Conservation (phyloP, 306 rosid species). For the Prunus padus region DNA sequence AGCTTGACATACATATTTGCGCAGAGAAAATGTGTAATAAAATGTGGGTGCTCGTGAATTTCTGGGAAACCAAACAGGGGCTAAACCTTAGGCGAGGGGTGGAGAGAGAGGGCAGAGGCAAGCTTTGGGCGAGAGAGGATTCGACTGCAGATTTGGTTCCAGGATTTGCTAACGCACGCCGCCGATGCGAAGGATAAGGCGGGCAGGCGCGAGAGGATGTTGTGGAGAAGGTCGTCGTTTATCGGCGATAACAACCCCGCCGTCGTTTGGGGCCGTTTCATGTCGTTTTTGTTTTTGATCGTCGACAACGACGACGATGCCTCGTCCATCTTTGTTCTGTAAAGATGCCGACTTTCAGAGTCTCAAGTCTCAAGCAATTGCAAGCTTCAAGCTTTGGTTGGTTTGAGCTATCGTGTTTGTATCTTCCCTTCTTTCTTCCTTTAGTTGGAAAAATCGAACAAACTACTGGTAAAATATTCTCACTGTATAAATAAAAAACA, state of each 20-base stretch:
- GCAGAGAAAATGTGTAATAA: background rate
- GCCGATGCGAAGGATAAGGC: conserved; percentile 65
- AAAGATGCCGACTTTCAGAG: conserved; percentile 7
- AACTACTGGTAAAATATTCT: background rate
- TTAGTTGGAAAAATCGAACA: background rate
- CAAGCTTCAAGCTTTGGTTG: background rate
- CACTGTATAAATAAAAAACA: too few species aligned
- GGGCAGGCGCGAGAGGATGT: conserved; percentile 44
- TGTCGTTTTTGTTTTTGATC: background rate
- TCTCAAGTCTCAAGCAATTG: background rate
- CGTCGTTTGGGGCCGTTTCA: conserved; percentile 4
- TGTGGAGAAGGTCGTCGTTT: conserved; percentile 35
- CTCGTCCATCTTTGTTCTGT: conserved; percentile 3
- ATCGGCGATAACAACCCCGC: conserved; percentile 1
- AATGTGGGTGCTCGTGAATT: background rate
- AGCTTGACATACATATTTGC: background rate
- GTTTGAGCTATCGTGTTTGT: background rate
- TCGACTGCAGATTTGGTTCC: conserved; percentile 51
- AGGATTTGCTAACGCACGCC: conserved; percentile 57
- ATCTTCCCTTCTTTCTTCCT: background rate
- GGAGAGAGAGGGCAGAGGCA: conserved; percentile 67
- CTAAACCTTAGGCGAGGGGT: conserved; percentile 31
- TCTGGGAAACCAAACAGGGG: background rate
- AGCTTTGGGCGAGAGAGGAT: conserved; percentile 64
- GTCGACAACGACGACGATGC: conserved; percentile 8